These are phyloP conservation scores for Ceratocystiopsis brevicomis DNA, from an alignment of 2,329 filamentous ascomycete genomes.

Conservation along the genomic window DNA sequence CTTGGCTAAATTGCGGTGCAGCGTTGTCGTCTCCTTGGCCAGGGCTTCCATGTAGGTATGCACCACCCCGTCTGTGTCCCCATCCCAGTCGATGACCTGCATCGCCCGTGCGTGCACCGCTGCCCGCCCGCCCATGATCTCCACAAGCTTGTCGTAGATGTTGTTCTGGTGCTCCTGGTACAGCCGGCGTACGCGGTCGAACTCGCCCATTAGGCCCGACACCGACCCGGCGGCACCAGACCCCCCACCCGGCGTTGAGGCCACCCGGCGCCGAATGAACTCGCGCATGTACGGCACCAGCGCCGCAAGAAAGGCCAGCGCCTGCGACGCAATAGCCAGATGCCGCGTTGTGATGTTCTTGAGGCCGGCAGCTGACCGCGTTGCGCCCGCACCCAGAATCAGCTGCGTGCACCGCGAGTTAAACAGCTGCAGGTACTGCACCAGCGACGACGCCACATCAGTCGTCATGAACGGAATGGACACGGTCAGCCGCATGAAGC, in stretches of 20 bases:
- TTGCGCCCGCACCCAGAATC: constrained; percentile 86
- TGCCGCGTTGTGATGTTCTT: constrained; percentile 96
- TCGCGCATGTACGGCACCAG: constrained; percentile 81
- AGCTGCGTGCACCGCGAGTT: constrained; percentile 93
- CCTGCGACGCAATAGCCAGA: constrained; percentile 76
- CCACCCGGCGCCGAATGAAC: constrained; percentile 63
- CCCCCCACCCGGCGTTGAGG: constrained; percentile 23
- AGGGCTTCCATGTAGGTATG: constrained; percentile 74
- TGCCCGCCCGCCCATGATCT: constrained; percentile 73
- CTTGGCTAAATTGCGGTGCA: constrained; percentile 69
- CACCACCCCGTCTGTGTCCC: constrained; percentile 19
- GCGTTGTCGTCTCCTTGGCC: constrained; percentile 65
- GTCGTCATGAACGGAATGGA: constrained; percentile 77
- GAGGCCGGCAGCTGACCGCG: constrained; percentile 56
- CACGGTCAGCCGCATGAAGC: constrained; percentile 65
- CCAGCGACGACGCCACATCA: constrained; percentile 59
- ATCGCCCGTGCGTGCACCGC: constrained; percentile 55
- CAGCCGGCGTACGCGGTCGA: constrained; percentile 68
- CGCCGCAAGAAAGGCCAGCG: constrained; percentile 69
- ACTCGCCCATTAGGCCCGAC: constrained; percentile 53
- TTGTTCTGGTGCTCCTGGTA: constrained; percentile 79
- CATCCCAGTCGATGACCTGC: constrained; percentile 58
- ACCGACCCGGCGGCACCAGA: neutral
- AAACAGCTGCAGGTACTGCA: constrained; percentile 81
- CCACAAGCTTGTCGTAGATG: constrained; percentile 82